phyloP scores from a whole-genome alignment of 2,329 filamentous ascomycete genomes.

The Alternaria sp. region DNA sequence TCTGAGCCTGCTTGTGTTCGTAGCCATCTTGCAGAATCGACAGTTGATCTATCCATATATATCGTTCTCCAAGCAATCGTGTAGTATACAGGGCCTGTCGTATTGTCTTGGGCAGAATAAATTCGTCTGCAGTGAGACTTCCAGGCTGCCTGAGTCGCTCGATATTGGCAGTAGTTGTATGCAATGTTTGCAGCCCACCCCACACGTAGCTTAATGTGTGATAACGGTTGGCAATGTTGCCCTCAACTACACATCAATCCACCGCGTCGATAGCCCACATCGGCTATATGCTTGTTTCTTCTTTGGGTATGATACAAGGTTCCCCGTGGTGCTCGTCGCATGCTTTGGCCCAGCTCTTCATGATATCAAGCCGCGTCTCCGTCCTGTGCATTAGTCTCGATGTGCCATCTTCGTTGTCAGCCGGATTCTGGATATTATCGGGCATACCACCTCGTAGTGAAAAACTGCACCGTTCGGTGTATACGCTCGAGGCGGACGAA shows the following conservation, averaged over 20 bases:
- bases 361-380: not conserved
- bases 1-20: not conserved
- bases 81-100: not conserved
- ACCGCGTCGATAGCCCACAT: not conserved
- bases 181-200: not conserved
- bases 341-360: not conserved
- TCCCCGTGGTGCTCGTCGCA: not conserved
- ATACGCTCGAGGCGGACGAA: not conserved
- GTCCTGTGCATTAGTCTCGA: not conserved
- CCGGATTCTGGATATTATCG: not conserved
- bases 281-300: not conserved
- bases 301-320: not conserved
- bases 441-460: no score
- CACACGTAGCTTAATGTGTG: not conserved
- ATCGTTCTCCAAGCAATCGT: not conserved
- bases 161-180: accelerated
- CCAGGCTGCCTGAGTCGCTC: not conserved
- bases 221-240: not conserved
- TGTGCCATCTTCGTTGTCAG: not conserved
- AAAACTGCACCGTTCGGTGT: not conserved
- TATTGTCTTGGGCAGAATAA: not conserved
- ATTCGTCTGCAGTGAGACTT: accelerated
- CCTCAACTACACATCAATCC: not conserved
- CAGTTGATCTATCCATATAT: not conserved
- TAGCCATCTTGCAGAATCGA: not conserved